Conservation (phyloP, 2,329 filamentous ascomycete species). For the Arachnopeziza araneosa region DNA sequence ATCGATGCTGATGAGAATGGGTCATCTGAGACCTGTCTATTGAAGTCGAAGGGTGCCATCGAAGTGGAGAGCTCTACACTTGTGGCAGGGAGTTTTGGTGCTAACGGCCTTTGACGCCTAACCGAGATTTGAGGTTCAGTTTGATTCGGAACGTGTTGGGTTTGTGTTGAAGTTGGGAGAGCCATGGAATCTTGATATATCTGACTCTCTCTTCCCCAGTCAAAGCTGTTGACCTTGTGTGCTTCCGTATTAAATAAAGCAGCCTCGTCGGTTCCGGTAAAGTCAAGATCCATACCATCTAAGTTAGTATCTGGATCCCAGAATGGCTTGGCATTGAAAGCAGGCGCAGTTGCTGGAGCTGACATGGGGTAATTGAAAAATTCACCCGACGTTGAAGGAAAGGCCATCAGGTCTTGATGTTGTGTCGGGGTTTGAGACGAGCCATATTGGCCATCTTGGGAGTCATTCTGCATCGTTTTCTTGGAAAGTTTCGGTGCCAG, state of each 20-base stretch:
- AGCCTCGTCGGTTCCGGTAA: constrained; percentile 35
- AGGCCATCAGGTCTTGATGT: constrained; percentile 45
- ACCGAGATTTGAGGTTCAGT: constrained; percentile 31
- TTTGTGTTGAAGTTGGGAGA: constrained; percentile 15
- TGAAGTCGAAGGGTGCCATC: constrained; percentile 36
- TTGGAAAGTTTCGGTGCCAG: constrained; percentile 39
- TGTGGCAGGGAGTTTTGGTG: constrained; percentile 33
- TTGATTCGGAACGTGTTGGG: constrained; percentile 7
- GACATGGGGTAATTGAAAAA: constrained; percentile 57
- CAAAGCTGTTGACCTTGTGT: constrained; percentile 45
- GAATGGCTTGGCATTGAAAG: constrained; percentile 42
- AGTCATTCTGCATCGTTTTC: constrained; percentile 28
- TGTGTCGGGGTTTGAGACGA: constrained; percentile 21
- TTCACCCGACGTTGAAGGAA: constrained; percentile 46
- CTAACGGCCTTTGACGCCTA: constrained; percentile 42
- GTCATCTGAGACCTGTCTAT: constrained; percentile 38
- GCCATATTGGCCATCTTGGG: constrained; percentile 25
- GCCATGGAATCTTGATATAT: constrained; percentile 44
- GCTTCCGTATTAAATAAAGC: constrained; percentile 26
- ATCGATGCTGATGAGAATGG: constrained; percentile 45
- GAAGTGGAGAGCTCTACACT: constrained; percentile 35
- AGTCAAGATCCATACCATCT: constrained; percentile 55
- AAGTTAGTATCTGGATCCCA: constrained; percentile 51
- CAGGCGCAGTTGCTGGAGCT: constrained; percentile 45
- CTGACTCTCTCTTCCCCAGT: constrained; percentile 52